These are phyloP conservation scores for Kalmusia sp. DNA, from an alignment of 2,329 filamentous ascomycete species.

Conservation along the genomic window DNA sequence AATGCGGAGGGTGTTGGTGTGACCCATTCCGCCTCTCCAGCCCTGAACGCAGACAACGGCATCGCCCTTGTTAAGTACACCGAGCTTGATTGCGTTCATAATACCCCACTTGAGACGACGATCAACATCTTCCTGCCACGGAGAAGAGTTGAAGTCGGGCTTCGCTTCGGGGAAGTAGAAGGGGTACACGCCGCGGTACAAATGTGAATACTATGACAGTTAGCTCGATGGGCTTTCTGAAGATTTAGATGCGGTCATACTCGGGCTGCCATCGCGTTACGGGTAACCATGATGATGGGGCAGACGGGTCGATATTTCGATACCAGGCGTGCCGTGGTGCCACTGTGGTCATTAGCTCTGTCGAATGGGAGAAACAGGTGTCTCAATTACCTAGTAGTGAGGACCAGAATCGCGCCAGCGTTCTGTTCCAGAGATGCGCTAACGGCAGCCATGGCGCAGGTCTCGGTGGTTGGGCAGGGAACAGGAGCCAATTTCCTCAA, in stretches of 20 bases:
- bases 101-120: constrained; percentile 98
- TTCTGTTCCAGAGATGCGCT: constrained; percentile 95
- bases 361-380: not conserved
- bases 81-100: constrained; percentile 81
- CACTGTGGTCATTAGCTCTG: constrained; percentile 58
- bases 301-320: constrained; percentile 99
- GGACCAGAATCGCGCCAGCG: constrained; percentile 91
- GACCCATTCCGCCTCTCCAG: constrained; percentile 90
- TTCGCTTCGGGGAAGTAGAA: constrained; percentile 94
- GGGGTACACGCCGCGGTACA: constrained; percentile 97
- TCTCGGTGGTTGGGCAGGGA: constrained; percentile 88
- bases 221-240: constrained; percentile 16
- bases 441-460: constrained; percentile 95
- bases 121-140: constrained; percentile 99
- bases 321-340: constrained; percentile 90
- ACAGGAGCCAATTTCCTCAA: constrained; percentile 82
- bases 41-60: constrained; percentile 85
- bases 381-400: constrained; percentile 78
- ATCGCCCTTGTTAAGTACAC: constrained; percentile 74
- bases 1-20: constrained; percentile 78
- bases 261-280: constrained; percentile 80
- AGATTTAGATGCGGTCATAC: constrained; percentile 43
- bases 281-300: constrained; percentile 99
- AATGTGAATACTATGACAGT: constrained; percentile 73
- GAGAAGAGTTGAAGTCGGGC: constrained; percentile 89